Conservation (phyloP, 495 filamentous ascomycete species). For the Articulospora tetracladia region DNA sequence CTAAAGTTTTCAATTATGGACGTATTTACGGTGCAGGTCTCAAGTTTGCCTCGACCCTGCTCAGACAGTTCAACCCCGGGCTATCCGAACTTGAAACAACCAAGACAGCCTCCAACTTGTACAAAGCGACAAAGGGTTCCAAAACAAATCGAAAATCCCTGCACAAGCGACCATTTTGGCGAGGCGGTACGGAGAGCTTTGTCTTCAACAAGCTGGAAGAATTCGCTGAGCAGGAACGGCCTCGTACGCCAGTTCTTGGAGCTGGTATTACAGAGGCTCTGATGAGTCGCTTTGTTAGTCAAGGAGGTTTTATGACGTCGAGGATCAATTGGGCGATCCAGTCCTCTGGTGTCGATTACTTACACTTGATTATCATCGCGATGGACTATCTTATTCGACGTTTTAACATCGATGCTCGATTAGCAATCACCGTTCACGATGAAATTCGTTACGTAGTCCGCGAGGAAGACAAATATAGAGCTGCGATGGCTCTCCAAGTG, state of each 20-base stretch:
- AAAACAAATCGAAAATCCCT: conserved; percentile 66
- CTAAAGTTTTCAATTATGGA: conserved; percentile 98
- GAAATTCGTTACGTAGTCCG: conserved; percentile 93
- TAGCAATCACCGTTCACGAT: conserved; percentile 95
- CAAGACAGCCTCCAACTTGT: conserved; percentile 73
- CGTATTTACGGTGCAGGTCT: conserved; percentile 96
- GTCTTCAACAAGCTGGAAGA: conserved; percentile 98
- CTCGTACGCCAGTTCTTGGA: conserved; percentile 88
- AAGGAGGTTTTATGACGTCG: conserved; percentile 89
- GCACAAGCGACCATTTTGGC: conserved; percentile 80
- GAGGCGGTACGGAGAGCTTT: conserved; percentile 92
- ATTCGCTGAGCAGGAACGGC: conserved; percentile 90
- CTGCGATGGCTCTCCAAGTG: conserved; percentile 88
- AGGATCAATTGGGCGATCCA: conserved; percentile 99
- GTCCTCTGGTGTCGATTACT: conserved; percentile 93
- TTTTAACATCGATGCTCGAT: conserved; percentile 77
- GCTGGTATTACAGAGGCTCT: conserved; percentile 96
- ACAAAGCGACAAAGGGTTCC: conserved; percentile 82
- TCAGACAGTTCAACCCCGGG: conserved; percentile 87
- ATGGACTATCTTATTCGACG: conserved; percentile 94
- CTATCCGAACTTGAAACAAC: conserved; percentile 73
- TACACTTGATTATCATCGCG: conserved; percentile 86
- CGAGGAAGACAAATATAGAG: conserved; percentile 80
- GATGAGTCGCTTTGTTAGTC: conserved; percentile 80
- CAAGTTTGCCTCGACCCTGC: conserved; percentile 84